Percentiles rank a stretch among this genome's conserved stretches.
These are phyloP conservation scores for Giardia muris DNA, from an alignment of 208 protist species.

Conservation along the genomic window DNA sequence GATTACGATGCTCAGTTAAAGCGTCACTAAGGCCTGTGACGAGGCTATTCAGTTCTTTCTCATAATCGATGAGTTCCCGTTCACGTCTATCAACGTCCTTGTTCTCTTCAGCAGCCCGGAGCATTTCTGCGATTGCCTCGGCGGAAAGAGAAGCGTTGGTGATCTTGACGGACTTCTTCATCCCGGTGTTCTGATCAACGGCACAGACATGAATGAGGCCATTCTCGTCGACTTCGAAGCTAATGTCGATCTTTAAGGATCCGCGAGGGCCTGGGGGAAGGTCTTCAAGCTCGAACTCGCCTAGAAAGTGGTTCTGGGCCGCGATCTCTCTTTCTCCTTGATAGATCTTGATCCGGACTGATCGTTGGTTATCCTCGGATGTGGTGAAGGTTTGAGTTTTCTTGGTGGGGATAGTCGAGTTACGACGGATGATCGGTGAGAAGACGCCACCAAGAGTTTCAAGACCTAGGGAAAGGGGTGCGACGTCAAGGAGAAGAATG, in stretches of 20 bases:
- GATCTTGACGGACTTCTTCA: slow-evolving; percentile 68
- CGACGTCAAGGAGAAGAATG: slow-evolving; percentile 72
- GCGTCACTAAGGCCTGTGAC: neutral
- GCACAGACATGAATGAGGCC: slow-evolving; percentile 82
- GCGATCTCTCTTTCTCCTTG: slow-evolving; percentile 90
- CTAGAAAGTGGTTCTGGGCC: slow-evolving; percentile 90
- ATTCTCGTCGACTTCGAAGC: slow-evolving; percentile 90
- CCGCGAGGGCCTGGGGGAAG: slow-evolving; percentile 69
- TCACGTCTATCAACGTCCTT: neutral
- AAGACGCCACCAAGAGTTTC: slow-evolving; percentile 77
- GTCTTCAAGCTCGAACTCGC: slow-evolving; percentile 68
- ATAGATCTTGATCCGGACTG: slow-evolving; percentile 93
- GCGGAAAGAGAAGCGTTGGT: slow-evolving; percentile 29
- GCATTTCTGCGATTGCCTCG: neutral
- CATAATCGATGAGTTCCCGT: neutral
- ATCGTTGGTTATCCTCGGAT: slow-evolving; percentile 85
- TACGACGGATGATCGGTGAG: slow-evolving; percentile 67
- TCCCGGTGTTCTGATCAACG: slow-evolving; percentile 68
- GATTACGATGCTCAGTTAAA: neutral
- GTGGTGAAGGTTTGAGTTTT: slow-evolving; percentile 75
- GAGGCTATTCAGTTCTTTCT: neutral
- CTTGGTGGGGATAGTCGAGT: slow-evolving; percentile 70
- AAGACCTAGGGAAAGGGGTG: slow-evolving; percentile 71
- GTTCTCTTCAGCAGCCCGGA: neutral
- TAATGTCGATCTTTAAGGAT: slow-evolving; percentile 83